Evolutionary conservation across 2,329 filamentous ascomycete species (phyloP), one percentile per base, ranked within the genome.

Genomic region (Zymoseptoria ardabiliae): DNA sequence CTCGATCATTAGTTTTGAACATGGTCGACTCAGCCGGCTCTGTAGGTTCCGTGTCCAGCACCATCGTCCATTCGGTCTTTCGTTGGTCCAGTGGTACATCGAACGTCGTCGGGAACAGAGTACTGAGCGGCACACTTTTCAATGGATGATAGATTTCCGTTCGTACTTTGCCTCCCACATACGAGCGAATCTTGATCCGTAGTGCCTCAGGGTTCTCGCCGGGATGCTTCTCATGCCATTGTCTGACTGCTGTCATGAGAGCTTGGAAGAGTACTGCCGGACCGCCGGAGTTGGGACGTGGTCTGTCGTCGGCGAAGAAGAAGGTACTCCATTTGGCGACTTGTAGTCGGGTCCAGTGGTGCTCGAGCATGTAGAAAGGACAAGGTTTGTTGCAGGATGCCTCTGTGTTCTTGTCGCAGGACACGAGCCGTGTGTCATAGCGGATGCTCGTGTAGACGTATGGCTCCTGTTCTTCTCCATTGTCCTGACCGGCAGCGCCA

Each of bases 1-100:
- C 76, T 13, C 93, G 84, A 53, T 81, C 78, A 0, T 89, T 94
- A 0, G 93, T 97, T 74, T 99, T 97, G 77, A 89, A 89, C 59
- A 87, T 85, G 0, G 92, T 96, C 69, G 87, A 89, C n/a, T 84
- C 81, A 0, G 80, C 80, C 0, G 80, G 77, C 0, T 71, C 68
- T 0, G 81, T 88, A 3, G 76, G 68, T 25, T 74, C 59, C 0
- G 76, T 75, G 71, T 88, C 85, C 11, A 87, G 68, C 13, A 76
- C 73, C 17, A 87, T 60, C 2, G 71, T 68, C 71, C 71, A 73
- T 63, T 51, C 68, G 60, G 63, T 71, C 64, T 48, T 65, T 58
- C 50, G 57, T 64, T 41, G 66, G 64, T 64, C 68, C 62, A 19
- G 63, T 60, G 2, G 60, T 65, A 77, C 73, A 11, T 83, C 79